Evolutionary conservation across 257 asterid genomes (phyloP), one percentile per base, ranked within the genome.

Genomic region (Fraxinus excelsior): DNA sequence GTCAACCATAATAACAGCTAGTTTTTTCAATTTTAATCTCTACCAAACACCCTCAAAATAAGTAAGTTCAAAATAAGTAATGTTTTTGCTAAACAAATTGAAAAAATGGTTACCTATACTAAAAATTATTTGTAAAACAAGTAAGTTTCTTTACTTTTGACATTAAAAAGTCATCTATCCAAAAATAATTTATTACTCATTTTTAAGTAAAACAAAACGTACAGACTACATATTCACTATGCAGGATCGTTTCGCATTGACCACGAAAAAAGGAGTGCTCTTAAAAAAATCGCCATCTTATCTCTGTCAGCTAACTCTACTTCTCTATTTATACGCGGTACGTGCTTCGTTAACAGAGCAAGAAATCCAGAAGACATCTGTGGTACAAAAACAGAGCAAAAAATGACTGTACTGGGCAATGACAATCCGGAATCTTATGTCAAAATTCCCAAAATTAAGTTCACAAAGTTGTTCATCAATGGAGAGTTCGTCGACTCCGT

Each of bases 381-480:
- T 58, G 28, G 21, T 58, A 58, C 29, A 58, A 2, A 25, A 64
- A 58, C 10, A 21, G 25, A 7, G 28, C 12, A 67, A 51, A 42
- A 38, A 3, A 86, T 83, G 90, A 18, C 83, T 10, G 78, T 19
- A 9, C 38, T 74, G 35, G 73, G 69, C 68, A 74, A 80, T 32
- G 82, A 84, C 60, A 38, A 26, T 13, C 49, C 28, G 28, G 80
- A 84, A 46, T 62, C 80, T 42, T 77, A 66, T 3, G 9, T 72
- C 64, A 85, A 80, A 40, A 62, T 83, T 64, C 92, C 92, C 40
- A 46, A 84, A 71, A 83, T 91, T 77, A 90, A 87, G 60, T 91
- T 91, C 83, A 88, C 91, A 38, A 85, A 88, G 77, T 84, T 91
- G 35, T 90, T 91, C 90, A 88, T 90, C 88, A 86, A 90, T 58